Evolutionary conservation across 2,329 filamentous ascomycete species (phyloP), one percentile per base, ranked within the genome.

Genomic region (Bisporella sp.): DNA sequence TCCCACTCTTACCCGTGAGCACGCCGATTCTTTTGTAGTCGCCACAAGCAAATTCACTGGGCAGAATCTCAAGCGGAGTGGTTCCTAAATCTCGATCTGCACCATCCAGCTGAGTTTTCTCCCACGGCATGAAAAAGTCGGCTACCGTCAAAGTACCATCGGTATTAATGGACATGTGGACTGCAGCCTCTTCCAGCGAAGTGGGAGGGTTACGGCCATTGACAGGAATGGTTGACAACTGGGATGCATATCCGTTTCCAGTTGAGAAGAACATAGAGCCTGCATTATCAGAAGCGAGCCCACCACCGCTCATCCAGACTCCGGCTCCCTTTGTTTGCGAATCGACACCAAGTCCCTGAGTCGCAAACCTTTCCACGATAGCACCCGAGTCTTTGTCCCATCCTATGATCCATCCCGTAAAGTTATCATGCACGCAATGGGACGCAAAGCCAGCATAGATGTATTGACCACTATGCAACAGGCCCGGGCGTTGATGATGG

Each of bases 71-170:
- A 6, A 70, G 49, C 2, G 66, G 66, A 12, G 65, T 64, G 2
- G 67, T 60, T 4, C 69, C 70, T 45, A 73, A 62, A 52, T 73
- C 70, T 50, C 66, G 64, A 47, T 72, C 69, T 13, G 64, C 68
- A 8, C 64, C 65, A 54, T 70, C 66, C 48, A 69, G 57, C 31
- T 63, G 60, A 33, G 11, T 32, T 11, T 72, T 71, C 49, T 71
- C 69, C 50, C 65, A 71, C 0, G 71, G 69, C 56, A 71, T 63
- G 51, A 72, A 73, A 51, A 70, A 73, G 49, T 73, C 70, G 29
- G 59, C 54, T 5, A 68, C 45, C 6, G 60, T 57, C 9, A 70
- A 47, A 7, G 42, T 31, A 6, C 13, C 30, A 12, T 60, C 62
- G 11, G 21, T 41, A 31, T 54, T 44, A 11, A 71, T 59, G 0